Conservation (phyloP, 1,139 yeast genomes). For the Debaryomycetaceae sp. region DNA sequence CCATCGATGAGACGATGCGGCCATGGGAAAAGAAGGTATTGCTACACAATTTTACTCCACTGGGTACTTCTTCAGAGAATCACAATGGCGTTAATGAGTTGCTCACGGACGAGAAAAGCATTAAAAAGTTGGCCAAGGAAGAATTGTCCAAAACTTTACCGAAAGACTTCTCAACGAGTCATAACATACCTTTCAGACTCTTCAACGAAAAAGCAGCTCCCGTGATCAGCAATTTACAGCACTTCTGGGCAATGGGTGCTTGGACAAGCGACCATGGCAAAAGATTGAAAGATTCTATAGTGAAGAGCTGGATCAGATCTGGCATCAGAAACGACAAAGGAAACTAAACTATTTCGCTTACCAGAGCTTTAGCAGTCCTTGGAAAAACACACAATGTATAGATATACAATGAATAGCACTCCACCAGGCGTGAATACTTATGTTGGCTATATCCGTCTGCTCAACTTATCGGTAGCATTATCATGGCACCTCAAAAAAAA, state of each 20-base stretch:
- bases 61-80: not conserved
- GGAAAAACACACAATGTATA: too few relatives aligned
- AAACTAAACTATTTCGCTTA: too few relatives aligned
- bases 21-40: slow-evolving; percentile 52
- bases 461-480: too few relatives aligned
- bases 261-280: slow-evolving; percentile 52
- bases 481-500: too few relatives aligned
- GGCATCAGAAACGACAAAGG: slow-evolving; percentile 4
- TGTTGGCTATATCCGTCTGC: too few relatives aligned
- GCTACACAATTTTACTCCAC: not conserved
- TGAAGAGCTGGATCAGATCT: slow-evolving; percentile 30
- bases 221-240: slow-evolving; percentile 39
- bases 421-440: too few relatives aligned
- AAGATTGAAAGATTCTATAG: slow-evolving; percentile 49
- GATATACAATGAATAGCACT: too few relatives aligned
- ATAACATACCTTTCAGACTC: slow-evolving; percentile 24
- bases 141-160: slow-evolving; percentile 19
- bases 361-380: too few relatives aligned
- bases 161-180: slow-evolving; percentile 19
- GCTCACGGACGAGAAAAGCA: slow-evolving; percentile 9
- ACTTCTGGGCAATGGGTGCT: slow-evolving; percentile 65
- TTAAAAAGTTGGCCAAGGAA: slow-evolving; percentile 11
- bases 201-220: slow-evolving; percentile 44
- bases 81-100: slow-evolving; percentile 7
- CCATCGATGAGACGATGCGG: slow-evolving; percentile 49